Percentiles rank a stretch among this genome's conserved stretches.
Evolutionary conservation across 192 early-diverging fungal genomes (phyloP).

Genomic region (Coemansia sp.): DNA sequence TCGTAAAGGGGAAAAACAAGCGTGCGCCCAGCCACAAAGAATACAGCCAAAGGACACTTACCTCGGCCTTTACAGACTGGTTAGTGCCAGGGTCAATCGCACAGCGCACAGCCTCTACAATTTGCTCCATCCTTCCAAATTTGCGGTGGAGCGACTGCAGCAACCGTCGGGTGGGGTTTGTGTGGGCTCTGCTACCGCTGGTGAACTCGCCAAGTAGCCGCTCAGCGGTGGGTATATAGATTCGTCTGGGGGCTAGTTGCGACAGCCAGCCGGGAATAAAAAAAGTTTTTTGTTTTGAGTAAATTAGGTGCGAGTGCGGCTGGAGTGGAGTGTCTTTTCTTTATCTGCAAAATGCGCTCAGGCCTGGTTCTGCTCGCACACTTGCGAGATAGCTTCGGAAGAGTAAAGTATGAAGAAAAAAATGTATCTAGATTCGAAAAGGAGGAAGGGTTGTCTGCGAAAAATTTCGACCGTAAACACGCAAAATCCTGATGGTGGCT

Average conservation of each 20-base stretch:
- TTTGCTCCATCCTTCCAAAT: slow-evolving; percentile 60
- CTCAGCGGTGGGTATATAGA: not conserved
- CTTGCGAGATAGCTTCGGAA: not conserved
- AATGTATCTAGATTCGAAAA: not conserved
- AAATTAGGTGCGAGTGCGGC: not conserved
- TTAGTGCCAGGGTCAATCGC: slow-evolving; percentile 73
- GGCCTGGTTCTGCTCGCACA: not conserved
- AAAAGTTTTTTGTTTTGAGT: not conserved
- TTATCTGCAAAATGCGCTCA: not conserved
- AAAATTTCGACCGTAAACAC: slow-evolving; percentile 10
- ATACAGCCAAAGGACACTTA: slow-evolving; percentile 29
- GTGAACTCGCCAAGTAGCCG: not conserved
- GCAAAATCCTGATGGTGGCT: not conserved
- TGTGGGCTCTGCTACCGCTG: not conserved
- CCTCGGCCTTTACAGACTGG: slow-evolving; percentile 69
- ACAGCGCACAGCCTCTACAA: slow-evolving; percentile 75
- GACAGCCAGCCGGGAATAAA: not conserved
- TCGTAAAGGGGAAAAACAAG: not conserved
- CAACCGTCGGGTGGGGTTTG: not conserved
- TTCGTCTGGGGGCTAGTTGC: not conserved
- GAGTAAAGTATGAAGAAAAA: not conserved
- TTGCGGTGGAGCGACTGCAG: not conserved
- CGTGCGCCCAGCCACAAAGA: not conserved
- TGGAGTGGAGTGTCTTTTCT: not conserved
- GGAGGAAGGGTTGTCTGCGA: not conserved